Base-by-base conservation (phyloP, 2,329 filamentous ascomycete genomes). In the Colletotrichum sidae region DNA sequence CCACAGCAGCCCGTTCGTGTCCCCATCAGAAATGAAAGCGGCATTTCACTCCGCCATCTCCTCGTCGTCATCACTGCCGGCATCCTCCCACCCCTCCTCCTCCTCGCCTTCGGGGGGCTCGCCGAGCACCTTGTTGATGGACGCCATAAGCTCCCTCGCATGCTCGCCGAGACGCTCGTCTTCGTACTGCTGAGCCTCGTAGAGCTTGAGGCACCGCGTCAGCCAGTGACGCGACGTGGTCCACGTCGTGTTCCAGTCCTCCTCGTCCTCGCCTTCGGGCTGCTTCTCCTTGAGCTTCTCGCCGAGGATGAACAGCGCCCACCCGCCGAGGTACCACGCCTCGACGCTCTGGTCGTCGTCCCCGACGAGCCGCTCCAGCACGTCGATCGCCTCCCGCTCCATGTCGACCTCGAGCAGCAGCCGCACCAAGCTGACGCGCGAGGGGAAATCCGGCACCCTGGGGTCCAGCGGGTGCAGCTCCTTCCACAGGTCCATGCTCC, bases 331-430 rank as follows among this genome's bases (percentile, higher is more conserved):
- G 79, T 99, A 99, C 94, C 94, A 97, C 15, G 93, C 92, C 79
- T 99, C 96, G 17, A 99, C 92, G 76, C 95, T 97, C 74, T 92
- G 86, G 75, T 99, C 96, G 70, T 99, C 95, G 75, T 99, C 96
- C 41, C 87, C 83, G 44, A 97, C 88, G 57, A 99, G 82, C 58
- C 93, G 84, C 75, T 97, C 93, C 58, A 97, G 82, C 3, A 98
- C 94, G 61, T 92, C 88, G 63, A 97, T 87, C 1, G 96, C 95
- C 68, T 95, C 91, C 55, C 91, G 86, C 77, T 96, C 91, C 88
- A 97, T 88, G 68, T 90, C 90, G 13, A 93, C 92, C 79, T 98
- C 96, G 85, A 99, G 94, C 53, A 99, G 82, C 69, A 99, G 82
- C 65, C 96, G 86, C 12, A 92, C 87, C 60, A 99, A 86, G 74